These are phyloP conservation scores for Clonostachys sp. DNA, from an alignment of 2,329 filamentous ascomycete species.

Conservation along the genomic window DNA sequence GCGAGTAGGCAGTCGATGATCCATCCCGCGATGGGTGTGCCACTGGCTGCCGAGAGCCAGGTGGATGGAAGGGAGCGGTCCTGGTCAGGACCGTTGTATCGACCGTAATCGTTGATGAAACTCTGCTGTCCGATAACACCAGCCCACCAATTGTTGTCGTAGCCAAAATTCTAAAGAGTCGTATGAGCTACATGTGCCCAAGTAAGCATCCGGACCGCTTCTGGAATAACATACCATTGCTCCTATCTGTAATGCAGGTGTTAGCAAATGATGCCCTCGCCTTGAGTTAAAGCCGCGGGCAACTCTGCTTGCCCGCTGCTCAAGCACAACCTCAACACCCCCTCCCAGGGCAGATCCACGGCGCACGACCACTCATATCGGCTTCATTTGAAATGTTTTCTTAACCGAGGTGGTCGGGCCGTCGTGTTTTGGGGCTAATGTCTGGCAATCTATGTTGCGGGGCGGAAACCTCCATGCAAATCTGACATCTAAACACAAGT, in stretches of 20 bases:
- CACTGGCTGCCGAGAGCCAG: slow-evolving; percentile 4
- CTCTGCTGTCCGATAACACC: slow-evolving; percentile 1
- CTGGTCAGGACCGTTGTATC: neutral
- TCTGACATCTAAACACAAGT: no score
- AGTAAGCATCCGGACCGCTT: no score
- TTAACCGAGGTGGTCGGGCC: no score
- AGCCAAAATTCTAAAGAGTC: slow-evolving; percentile 3
- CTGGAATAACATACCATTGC: neutral
- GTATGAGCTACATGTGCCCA: no score
- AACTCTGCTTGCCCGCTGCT: neutral
- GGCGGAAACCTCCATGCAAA: no score
- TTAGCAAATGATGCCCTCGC: no score
- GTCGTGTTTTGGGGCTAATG: no score
- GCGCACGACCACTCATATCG: no score
- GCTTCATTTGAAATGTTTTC: no score
- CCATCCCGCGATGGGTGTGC: slow-evolving; percentile 2
- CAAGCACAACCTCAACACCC: neutral
- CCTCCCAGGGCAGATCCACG: no score
- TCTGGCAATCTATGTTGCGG: no score
- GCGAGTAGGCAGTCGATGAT: slow-evolving; percentile 6
- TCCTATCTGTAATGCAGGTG: neutral
- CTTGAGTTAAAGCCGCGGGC: neutral
- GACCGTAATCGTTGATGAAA: slow-evolving; percentile 5
- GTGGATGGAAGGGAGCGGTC: slow-evolving; percentile 1
- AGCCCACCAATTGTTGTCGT: slow-evolving; percentile 7